Base-by-base conservation (phyloP, 1,284 basidiomycete genomes). In the Ustilago loliicola region DNA sequence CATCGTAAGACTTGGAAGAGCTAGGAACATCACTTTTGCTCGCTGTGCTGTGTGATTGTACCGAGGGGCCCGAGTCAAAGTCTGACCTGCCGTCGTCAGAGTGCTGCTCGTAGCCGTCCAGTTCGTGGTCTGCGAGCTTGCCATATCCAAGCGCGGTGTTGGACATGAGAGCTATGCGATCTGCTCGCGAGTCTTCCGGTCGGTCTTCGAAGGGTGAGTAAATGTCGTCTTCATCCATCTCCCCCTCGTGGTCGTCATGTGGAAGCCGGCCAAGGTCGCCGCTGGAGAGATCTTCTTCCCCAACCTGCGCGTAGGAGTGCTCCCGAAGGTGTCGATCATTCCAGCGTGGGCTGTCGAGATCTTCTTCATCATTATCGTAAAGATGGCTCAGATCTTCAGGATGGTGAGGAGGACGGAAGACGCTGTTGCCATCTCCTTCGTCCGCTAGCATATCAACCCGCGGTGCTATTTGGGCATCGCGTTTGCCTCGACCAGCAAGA, bases 361-460 rank as follows among this genome's bases (percentile, higher is more conserved):
- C 72, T 3, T 81, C 77, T 19, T 73, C 61, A 6, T 74, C 65
- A 1, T 67, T 40, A 13, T 68, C 65, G 57, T 68, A 66, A 1
- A 27, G 30, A 3, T 61, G 51, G 27, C 47, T 42, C 11, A 29
- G 32, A 1, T 51, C 55, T 2, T 58, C 61, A 19, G 53, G 51
- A 8, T 45, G 40, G 3, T 30, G 52, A 7, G 61, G 60, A 15
- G 61, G 60, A 15, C 64, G 64, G 42, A 57, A 67, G 34, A 76
- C 27, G 48, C 66, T 72, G 53, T 61, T 61, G 15, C 67, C 74
- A 34, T 80, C 79, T n/a, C 73, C 75, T 56, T 80, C 81, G 36
- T 82, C 80, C 1, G 82, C 84, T 13, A 86, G 77, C 77, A 86
- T 85, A 58, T 85, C 84, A 60, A 86, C 79, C 23, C 83, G 67